phyloP scores from a whole-genome alignment of 2,329 filamentous ascomycete genomes.

The Monosporascus sp. region DNA sequence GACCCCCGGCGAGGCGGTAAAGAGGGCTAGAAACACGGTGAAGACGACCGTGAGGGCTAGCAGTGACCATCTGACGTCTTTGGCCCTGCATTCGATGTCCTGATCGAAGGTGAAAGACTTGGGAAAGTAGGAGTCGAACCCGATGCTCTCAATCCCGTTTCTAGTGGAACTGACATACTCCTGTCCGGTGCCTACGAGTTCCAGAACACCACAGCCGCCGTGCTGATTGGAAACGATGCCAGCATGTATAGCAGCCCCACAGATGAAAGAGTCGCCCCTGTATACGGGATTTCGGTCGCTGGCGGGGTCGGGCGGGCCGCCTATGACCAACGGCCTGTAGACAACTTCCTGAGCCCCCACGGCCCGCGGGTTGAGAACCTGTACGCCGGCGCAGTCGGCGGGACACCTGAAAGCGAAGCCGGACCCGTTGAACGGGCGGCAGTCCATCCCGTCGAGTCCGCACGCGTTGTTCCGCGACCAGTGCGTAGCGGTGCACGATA shows the following conservation, averaged over 20 bases:
- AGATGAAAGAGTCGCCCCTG: conserved; percentile 85
- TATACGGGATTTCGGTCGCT: conserved; percentile 54
- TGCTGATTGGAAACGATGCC: conserved; percentile 65
- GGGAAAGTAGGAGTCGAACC: conserved; percentile 85
- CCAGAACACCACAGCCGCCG: conserved; percentile 79
- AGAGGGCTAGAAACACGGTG: conserved; percentile 70
- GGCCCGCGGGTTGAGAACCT: conserved; percentile 65
- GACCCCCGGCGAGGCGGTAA: conserved; percentile 69
- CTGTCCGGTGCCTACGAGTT: conserved; percentile 62
- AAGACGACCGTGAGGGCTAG: conserved; percentile 78
- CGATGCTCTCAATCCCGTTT: conserved; percentile 71
- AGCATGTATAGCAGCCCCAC: conserved; percentile 76
- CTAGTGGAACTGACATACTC: conserved; percentile 58
- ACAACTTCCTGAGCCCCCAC: conserved; percentile 65
- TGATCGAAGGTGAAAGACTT: conserved; percentile 73
- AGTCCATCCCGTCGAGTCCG: conserved; percentile 67
- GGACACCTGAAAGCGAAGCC: conserved; percentile 71
- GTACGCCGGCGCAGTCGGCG: conserved; percentile 61
- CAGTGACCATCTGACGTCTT: conserved; percentile 78
- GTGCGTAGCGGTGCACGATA: conserved; percentile 64
- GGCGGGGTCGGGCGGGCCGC: conserved; percentile 49
- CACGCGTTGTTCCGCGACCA: conserved; percentile 68
- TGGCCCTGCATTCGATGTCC: conserved; percentile 60
- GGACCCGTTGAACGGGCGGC: conserved; percentile 66
- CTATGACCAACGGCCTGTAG: conserved; percentile 62